Conservation (phyloP, 345 rosid species). For the Iberis pinnata region DNA sequence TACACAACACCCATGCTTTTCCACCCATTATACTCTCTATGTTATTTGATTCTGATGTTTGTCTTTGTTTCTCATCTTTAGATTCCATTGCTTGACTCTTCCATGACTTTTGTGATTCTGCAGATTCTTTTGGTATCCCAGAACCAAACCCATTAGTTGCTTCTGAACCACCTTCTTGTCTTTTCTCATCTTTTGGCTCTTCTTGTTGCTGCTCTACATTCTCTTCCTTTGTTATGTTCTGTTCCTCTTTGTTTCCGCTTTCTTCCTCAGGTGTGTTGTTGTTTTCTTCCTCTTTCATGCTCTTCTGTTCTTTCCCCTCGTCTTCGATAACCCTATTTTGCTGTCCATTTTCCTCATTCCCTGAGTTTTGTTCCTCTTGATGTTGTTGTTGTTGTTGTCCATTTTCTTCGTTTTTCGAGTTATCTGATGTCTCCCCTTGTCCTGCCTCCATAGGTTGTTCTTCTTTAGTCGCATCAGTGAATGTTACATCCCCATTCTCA, state of each 20-base stretch:
- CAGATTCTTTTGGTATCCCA: conserved; percentile 74
- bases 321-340: conserved; percentile 24
- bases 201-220: conserved; percentile 26
- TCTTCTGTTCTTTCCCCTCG: conserved; percentile 16
- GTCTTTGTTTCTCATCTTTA: conserved; percentile 64
- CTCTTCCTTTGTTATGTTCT: conserved; percentile 8
- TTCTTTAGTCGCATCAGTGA: conserved; percentile 31
- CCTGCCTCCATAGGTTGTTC: conserved; percentile 22
- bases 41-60: conserved; percentile 33
- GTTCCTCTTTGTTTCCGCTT: conserved; percentile 25
- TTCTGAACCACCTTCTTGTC: conserved; percentile 11
- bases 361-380: conserved; percentile 22
- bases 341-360: conserved; percentile 21
- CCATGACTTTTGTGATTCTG: conserved; percentile 71
- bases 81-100: conserved; percentile 65
- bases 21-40: conserved; percentile 29
- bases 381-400: conserved; percentile 15
- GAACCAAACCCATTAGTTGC: conserved; percentile 22
- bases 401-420: conserved; percentile 15
- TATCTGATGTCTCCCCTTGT: conserved; percentile 22
- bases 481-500: conserved; percentile 9
- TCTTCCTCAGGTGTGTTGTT: conserved; percentile 15
- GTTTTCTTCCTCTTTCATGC: conserved; percentile 15
- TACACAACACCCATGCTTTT: conserved; percentile 68
- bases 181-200: conserved; percentile 21